Evolutionary conservation across 1,139 yeast species (phyloP).

Genomic region (Nakaseomyces nivariensis): DNA sequence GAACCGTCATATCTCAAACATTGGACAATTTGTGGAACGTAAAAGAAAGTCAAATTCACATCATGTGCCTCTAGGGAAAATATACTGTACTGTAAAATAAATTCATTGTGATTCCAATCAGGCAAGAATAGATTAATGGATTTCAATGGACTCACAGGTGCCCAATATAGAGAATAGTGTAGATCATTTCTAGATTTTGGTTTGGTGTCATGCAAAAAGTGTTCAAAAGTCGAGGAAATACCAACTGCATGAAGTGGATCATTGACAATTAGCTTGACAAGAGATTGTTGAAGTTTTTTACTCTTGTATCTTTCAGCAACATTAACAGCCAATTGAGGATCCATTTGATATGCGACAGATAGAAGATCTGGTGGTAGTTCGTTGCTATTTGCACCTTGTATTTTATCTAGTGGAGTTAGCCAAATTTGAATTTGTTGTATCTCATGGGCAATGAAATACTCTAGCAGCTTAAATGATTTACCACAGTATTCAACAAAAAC

Average conservation of each 20-base stretch:
- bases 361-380: slow-evolving; percentile 26
- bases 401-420: slow-evolving; percentile 59
- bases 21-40: slow-evolving; percentile 97
- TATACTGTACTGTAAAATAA: slow-evolving; percentile 77
- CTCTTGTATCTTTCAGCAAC: slow-evolving; percentile 49
- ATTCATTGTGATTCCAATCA: slow-evolving; percentile 56
- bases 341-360: slow-evolving; percentile 49
- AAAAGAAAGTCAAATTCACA: slow-evolving; percentile 82
- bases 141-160: slow-evolving; percentile 71
- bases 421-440: slow-evolving; percentile 64
- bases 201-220: slow-evolving; percentile 38
- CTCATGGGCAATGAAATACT: slow-evolving; percentile 65
- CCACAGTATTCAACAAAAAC: slow-evolving; percentile 14
- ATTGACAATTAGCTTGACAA: slow-evolving; percentile 40
- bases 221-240: slow-evolving; percentile 57
- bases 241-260: slow-evolving; percentile 55
- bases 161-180: slow-evolving; percentile 53
- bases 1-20: slow-evolving; percentile 68
- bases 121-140: slow-evolving; percentile 81
- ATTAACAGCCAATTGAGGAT: slow-evolving; percentile 67
- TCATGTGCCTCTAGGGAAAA: slow-evolving; percentile 83
- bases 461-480: slow-evolving; percentile 17
- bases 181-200: slow-evolving; percentile 17
- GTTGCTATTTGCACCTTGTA: slow-evolving; percentile 27
- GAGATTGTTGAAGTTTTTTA: slow-evolving; percentile 35